phyloP scores from a whole-genome alignment of 108 stramenopile species.

The Cyclostephanos tholiformis region DNA sequence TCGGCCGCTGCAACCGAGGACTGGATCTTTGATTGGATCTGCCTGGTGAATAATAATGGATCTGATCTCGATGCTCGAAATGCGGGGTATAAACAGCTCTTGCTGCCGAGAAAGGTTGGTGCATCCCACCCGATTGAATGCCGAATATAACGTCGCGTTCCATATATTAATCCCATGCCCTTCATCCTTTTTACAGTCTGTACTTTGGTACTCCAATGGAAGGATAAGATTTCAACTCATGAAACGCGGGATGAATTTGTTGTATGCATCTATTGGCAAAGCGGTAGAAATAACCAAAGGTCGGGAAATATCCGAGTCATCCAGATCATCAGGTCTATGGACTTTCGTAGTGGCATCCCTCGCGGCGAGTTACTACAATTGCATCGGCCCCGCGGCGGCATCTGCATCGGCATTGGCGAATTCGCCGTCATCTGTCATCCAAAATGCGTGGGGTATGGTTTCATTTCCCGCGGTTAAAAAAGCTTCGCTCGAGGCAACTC shows the following conservation, averaged over 20 bases:
- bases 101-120: conserved; percentile 48
- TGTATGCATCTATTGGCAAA: conserved; percentile 80
- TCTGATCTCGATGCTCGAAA: conserved; percentile 8
- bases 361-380: conserved; percentile 79
- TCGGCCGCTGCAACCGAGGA: conserved; percentile 54
- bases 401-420: conserved; percentile 49
- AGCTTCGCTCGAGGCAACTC: conserved; percentile 72
- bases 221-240: conserved; percentile 76
- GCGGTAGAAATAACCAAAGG: conserved; percentile 65
- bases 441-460: conserved; percentile 85
- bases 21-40: conserved; percentile 58
- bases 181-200: conserved; percentile 20
- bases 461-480: conserved; percentile 72
- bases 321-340: conserved; percentile 46
- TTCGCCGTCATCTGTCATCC: conserved; percentile 62
- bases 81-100: conserved; percentile 14
- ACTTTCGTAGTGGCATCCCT: conserved; percentile 65
- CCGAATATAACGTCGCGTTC: too few relatives aligned
- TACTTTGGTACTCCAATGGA: conserved; percentile 77
- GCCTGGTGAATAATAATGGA: conserved; percentile 30
- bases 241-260: conserved; percentile 78
- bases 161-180: not conserved
- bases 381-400: conserved; percentile 61
- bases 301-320: conserved; percentile 19
- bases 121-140: not conserved